Evolutionary conservation across 2,329 filamentous ascomycete genomes (phyloP), one percentile per base, ranked within the genome.

Genomic region (Sclerotinia sclerotiorum): DNA sequence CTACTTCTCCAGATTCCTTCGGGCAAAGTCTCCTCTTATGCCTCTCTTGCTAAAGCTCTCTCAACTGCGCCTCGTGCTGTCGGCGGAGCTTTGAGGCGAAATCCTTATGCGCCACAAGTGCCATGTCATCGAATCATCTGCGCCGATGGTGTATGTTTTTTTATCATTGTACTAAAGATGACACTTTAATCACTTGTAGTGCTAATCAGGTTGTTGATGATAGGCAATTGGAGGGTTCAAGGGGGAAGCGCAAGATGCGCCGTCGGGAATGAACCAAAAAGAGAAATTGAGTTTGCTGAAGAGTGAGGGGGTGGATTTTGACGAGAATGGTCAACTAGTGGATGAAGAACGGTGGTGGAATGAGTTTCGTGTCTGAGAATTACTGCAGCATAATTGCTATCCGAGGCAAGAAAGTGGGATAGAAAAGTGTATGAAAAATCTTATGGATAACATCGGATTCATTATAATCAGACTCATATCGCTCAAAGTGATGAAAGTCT

Each of bases 21-120:
- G 8, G 87, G 88, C 15, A 81, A 80, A 65, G 85, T 88, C 73
- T 85, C 85, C 1, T 87, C 87, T 0, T 89, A 90, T 75, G 83
- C 83, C 3, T 82, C 84, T 0, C 79, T 90, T 44, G 84, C 87
- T 0, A 79, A 79, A 48, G 84, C 86, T 21, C 79, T 89, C 13
- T 74, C 79, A 17, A 87, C 86, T n/a, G 87, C 85, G 39, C 85
- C 88, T 1, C 81, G 87, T 57, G 88, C 88, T 2, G 82, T 90
- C 2, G 88, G 88, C 2, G 87, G 85, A 42, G 88, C 87, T 1
- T 81, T 89, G 75, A 80, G 84, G 67, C 69, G 76, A 64, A 90
- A 90, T 73, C 87, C 87, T 0, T 89, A 87, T 73, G 87, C 87
- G 44, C 87, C 87, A 0, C 82, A 84, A 67, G 84, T 89, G 4